phyloP scores from a whole-genome alignment of 371 early-diverging fungal species.

The Synchytrium microbalum region DNA sequence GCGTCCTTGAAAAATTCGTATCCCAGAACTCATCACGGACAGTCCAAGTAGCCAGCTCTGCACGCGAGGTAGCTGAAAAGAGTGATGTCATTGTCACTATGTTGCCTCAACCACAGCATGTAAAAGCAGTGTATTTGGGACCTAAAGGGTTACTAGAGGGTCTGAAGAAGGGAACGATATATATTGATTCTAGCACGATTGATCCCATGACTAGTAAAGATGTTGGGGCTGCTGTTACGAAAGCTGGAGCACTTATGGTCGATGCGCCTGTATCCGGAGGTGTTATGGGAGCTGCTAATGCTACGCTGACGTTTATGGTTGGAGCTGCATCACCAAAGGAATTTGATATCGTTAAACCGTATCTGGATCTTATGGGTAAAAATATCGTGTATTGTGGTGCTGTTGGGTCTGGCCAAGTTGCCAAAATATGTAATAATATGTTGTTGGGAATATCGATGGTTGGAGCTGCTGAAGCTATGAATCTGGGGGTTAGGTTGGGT shows the following conservation, averaged over 20 bases:
- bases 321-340: constrained; percentile 46
- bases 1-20: constrained; percentile 10
- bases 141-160: constrained; percentile 48
- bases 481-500: constrained; percentile 71
- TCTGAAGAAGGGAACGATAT: constrained; percentile 41
- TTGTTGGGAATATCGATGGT: constrained; percentile 90
- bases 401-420: constrained; percentile 82
- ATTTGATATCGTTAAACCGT: constrained; percentile 59
- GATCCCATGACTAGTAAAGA: constrained; percentile 60
- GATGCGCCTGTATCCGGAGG: constrained; percentile 97
- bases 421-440: constrained; percentile 97
- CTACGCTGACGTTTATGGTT: constrained; percentile 95
- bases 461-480: constrained; percentile 86
- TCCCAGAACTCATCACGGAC: constrained; percentile 23
- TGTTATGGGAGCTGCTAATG: constrained; percentile 79
- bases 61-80: constrained; percentile 61
- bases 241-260: constrained; percentile 58
- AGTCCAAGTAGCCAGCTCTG: constrained; percentile 50
- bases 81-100: constrained; percentile 82
- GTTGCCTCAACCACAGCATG: constrained; percentile 72
- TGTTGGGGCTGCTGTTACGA: constrained; percentile 51
- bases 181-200: constrained; percentile 90
- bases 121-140: constrained; percentile 69
- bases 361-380: constrained; percentile 80
- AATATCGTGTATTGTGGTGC: constrained; percentile 87